Evolutionary conservation across 768 basidiomycete genomes (phyloP).

Genomic region (Boletellus ananiceps): DNA sequence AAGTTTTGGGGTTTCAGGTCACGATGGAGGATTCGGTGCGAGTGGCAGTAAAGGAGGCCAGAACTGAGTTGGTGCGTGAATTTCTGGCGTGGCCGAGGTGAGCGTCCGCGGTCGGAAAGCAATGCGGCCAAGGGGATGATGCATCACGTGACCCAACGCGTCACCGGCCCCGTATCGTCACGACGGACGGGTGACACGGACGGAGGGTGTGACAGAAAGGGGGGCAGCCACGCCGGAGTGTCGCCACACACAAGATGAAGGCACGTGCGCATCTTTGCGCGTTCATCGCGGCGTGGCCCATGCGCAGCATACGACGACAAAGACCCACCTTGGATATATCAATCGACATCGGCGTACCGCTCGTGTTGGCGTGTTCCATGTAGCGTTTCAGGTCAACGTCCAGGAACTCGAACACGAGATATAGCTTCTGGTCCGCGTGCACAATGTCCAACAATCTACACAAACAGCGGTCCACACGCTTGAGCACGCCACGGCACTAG

Average conservation of each 20-base stretch:
- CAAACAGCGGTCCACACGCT: background rate
- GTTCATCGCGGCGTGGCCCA: constrained; percentile 17
- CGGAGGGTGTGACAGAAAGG: constrained; percentile 4
- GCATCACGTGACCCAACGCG: constrained; percentile 32
- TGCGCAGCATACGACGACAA: background rate
- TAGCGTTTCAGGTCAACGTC: constrained; percentile 96
- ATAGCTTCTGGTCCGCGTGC: constrained; percentile 94
- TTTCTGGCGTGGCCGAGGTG: constrained; percentile 55
- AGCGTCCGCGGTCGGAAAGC: constrained; percentile 9
- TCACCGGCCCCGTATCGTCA: constrained; percentile 16
- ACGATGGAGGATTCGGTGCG: constrained; percentile 93
- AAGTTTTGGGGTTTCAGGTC: constrained; percentile 97
- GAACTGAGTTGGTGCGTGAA: constrained; percentile 91
- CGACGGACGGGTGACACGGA: constrained; percentile 18
- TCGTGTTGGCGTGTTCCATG: constrained; percentile 83
- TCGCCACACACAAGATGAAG: background rate
- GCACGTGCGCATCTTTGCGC: constrained; percentile 14
- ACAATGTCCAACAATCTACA: constrained; percentile 90
- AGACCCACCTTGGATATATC: constrained; percentile 75
- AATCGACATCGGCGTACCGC: constrained; percentile 64
- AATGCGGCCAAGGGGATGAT: constrained; percentile 1
- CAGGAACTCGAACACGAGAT: constrained; percentile 96
- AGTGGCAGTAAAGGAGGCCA: constrained; percentile 91
- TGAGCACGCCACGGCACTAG: constrained; percentile 6
- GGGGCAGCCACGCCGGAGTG: background rate